A percentile compares a stretch with the other conserved stretches of the same genome.
Evolutionary conservation across 345 rosid species (phyloP).

Genomic region (Pistacia integerrima): DNA sequence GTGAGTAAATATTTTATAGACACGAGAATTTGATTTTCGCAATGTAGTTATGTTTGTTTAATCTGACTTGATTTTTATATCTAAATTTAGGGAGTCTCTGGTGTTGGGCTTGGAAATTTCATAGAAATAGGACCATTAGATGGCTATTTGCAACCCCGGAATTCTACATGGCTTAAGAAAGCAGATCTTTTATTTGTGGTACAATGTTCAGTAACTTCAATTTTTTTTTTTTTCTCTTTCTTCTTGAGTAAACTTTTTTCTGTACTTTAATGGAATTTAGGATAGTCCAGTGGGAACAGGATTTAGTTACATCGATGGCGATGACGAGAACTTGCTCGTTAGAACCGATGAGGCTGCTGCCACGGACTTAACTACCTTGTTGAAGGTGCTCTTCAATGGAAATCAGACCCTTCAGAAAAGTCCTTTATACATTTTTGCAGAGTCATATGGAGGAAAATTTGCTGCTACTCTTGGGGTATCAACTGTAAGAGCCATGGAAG

Average conservation of each 20-base stretch:
- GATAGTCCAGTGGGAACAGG: constrained; percentile 54
- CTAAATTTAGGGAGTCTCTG: constrained; percentile 35
- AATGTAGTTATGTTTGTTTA: neutral
- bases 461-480: constrained; percentile 46
- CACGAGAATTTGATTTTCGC: neutral
- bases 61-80: neutral
- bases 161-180: constrained; percentile 42
- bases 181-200: constrained; percentile 56
- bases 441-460: constrained; percentile 57
- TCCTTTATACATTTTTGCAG: constrained; percentile 44
- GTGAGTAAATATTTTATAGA: constrained; percentile 17
- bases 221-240: neutral
- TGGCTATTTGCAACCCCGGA: constrained; percentile 36
- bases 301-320: constrained; percentile 43
- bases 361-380: constrained; percentile 39
- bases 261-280: constrained; percentile 18
- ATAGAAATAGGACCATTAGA: constrained; percentile 46
- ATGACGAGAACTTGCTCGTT: constrained; percentile 23
- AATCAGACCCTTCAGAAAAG: constrained; percentile 34
- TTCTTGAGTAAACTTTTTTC: neutral
- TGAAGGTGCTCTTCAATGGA: constrained; percentile 39
- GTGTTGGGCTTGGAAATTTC: constrained; percentile 46
- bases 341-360: constrained; percentile 52
- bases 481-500: constrained; percentile 37
- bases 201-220: neutral